Conservation (phyloP, 2,329 filamentous ascomycete species). For the Alternaria alternata region DNA sequence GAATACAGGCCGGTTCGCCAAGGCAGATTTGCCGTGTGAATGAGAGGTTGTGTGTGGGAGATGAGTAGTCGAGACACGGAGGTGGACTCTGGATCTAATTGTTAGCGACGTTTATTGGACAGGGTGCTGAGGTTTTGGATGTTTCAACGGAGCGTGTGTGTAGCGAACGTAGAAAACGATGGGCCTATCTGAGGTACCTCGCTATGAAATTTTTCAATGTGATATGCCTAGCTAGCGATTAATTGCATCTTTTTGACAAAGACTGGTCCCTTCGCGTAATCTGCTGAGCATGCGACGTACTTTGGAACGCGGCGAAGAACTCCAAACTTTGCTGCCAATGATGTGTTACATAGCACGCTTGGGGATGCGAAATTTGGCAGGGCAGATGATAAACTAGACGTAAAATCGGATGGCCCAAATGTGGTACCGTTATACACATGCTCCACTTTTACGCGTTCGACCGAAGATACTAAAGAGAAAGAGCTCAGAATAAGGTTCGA, state of each 20-base stretch:
- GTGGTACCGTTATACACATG: background rate
- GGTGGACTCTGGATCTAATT: background rate
- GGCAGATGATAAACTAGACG: background rate
- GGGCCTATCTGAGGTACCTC: background rate
- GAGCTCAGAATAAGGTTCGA: no score
- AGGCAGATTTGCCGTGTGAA: background rate
- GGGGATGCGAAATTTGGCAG: background rate
- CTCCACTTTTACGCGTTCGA: background rate
- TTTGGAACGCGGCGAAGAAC: background rate
- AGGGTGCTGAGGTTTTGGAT: background rate
- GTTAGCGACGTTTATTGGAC: background rate
- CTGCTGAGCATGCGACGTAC: background rate
- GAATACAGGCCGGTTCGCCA: slow-evolving; percentile 22
- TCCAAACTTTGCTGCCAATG: background rate
- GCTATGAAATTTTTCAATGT: background rate
- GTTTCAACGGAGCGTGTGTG: background rate
- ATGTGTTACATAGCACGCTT: background rate
- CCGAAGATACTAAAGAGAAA: no score
- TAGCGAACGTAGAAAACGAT: background rate
- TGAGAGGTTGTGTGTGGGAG: background rate
- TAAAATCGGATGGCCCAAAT: background rate
- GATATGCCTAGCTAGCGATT: no score
- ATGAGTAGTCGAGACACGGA: background rate
- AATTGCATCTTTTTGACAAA: background rate
- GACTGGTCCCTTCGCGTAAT: background rate